Conservation (phyloP, 2,329 filamentous ascomycete genomes). For the Drechslerella stenobrocha region DNA sequence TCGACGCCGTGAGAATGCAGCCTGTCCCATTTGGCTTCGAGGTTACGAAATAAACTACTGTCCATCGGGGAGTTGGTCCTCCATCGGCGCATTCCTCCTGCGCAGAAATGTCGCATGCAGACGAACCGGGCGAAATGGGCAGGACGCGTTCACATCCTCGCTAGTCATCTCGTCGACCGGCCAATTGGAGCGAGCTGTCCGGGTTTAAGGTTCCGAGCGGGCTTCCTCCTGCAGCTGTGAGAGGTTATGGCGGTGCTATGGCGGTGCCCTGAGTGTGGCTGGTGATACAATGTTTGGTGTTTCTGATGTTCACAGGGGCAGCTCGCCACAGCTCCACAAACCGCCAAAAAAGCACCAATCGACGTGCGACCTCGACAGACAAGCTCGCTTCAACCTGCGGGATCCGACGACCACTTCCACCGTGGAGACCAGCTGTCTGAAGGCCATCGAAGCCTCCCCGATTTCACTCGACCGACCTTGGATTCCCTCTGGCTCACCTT, state of each 20-base stretch:
- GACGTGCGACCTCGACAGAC: neutral
- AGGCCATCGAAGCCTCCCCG: neutral
- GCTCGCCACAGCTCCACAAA: too few relatives aligned
- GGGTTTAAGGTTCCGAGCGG: neutral
- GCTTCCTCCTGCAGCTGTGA: neutral
- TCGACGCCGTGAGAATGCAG: too few relatives aligned
- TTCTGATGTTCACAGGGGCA: too few relatives aligned
- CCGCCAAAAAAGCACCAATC: neutral
- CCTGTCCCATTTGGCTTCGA: too few relatives aligned
- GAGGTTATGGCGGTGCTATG: neutral
- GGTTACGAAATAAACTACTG: too few relatives aligned
- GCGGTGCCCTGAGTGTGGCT: neutral
- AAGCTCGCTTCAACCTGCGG: constrained; percentile 4
- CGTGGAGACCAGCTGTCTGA: constrained; percentile 6
- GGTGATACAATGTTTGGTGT: too few relatives aligned
- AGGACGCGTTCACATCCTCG: neutral
- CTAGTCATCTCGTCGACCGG: neutral
- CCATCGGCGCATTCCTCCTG: too few relatives aligned
- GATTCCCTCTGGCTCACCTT: neutral
- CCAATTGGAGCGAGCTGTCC: neutral
- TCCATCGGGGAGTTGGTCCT: too few relatives aligned
- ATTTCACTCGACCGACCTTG: neutral
- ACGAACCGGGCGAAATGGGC: too few relatives aligned
- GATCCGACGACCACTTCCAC: neutral
- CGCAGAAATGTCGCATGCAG: too few relatives aligned